Evolutionary conservation across 768 basidiomycete species (phyloP), one percentile per base, ranked within the genome.

Genomic region (Boletus edulis): DNA sequence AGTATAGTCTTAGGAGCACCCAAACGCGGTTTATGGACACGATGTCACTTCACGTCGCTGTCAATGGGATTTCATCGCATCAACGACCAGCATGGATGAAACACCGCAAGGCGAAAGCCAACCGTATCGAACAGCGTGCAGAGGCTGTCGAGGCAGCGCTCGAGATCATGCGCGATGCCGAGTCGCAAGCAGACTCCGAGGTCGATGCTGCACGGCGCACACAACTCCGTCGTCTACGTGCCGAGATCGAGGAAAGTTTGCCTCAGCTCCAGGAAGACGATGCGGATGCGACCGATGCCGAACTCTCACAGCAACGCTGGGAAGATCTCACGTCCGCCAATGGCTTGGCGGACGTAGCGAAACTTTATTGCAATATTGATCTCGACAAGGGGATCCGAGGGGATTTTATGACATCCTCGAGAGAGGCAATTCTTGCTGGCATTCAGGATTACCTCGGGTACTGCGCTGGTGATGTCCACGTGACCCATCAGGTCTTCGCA

Each of bases 11-110:
- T 7, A 62, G 73, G 2, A 78, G 80, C 1, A 89, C 88, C 0
- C 72, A 79, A 48, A 94, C 81, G 34, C 84, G 95, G 7, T 99
- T 90, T 67, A 71, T 98, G 46, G 96, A 98, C 68, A 99, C 96
- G 0, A 92, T 99, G 84, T 84, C 94, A 1, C 77, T 99, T 7
- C 96, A 99, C 67, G 87, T 94, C 48, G 93, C 97, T 10, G 88
- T 94, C 11, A 89, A 87, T 56, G 95, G 97, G 8, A 94, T 98
- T 52, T 95, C 94, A 1, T 93, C 92, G 0, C 89, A 93, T 61
- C 97, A 98, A 68, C 85, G 95, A 2, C 93, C 94, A 1, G 89
- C 87, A 3, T 99, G 96, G 96, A 84, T 85, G 75, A 86, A 87
- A 65, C 83, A 93, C 64, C 81, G 85, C 50, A 96, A 95, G 67